phyloP scores from a whole-genome alignment of 805 yeast species.

The Kluyveromyces dobzhanskii region DNA sequence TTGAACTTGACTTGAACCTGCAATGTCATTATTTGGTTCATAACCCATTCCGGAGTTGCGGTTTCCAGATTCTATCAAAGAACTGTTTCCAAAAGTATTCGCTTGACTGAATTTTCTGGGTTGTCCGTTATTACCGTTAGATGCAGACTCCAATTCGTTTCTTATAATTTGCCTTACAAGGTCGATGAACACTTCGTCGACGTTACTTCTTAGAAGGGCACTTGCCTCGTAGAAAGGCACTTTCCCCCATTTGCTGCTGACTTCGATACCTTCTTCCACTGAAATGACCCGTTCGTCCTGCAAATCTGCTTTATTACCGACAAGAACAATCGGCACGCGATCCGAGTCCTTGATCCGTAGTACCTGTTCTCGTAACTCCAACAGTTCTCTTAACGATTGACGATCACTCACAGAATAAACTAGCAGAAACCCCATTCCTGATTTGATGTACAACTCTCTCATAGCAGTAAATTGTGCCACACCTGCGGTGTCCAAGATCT shows the following conservation, averaged over 20 bases:
- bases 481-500: slow-evolving; percentile 88
- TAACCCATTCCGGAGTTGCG: neutral
- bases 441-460: slow-evolving; percentile 81
- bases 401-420: slow-evolving; percentile 80
- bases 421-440: slow-evolving; percentile 83
- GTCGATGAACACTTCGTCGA: slow-evolving; percentile 84
- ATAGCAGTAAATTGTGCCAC: slow-evolving; percentile 93
- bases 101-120: slow-evolving; percentile 5
- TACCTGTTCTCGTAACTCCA: slow-evolving; percentile 77
- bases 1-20: slow-evolving; percentile 3
- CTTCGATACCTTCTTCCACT: slow-evolving; percentile 74
- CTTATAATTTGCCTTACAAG: slow-evolving; percentile 75
- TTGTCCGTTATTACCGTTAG: slow-evolving; percentile 3
- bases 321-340: slow-evolving; percentile 76
- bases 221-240: slow-evolving; percentile 91
- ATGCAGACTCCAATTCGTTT: slow-evolving; percentile 23
- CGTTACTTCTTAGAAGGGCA: slow-evolving; percentile 84
- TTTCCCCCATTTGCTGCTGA: slow-evolving; percentile 79
- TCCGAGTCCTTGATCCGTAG: slow-evolving; percentile 70
- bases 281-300: slow-evolving; percentile 64
- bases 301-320: slow-evolving; percentile 88
- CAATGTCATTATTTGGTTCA: slow-evolving; percentile 2
- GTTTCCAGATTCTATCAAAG: neutral
- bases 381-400: slow-evolving; percentile 66
- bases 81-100: neutral